Conservation (phyloP, 169 alveolate species). For the Plasmodium yoelii region DNA sequence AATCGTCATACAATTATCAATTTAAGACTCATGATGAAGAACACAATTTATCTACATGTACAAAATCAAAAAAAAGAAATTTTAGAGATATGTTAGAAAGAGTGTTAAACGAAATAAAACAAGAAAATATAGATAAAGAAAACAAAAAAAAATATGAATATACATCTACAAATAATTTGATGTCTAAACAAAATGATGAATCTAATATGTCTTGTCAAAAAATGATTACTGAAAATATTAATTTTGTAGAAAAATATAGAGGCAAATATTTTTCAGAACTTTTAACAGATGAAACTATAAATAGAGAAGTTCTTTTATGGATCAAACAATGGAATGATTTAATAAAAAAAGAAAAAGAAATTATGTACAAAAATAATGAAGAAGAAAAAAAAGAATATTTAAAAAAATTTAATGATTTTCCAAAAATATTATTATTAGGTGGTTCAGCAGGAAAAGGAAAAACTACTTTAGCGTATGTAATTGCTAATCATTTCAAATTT, state of each 20-base stretch:
- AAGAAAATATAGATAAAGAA: conserved; percentile 14
- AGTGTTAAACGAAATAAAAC: conserved; percentile 29
- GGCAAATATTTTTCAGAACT: conserved; percentile 84
- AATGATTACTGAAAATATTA: not conserved
- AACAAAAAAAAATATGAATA: not conserved
- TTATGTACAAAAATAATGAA: conserved; percentile 2
- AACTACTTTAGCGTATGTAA: conserved; percentile 92
- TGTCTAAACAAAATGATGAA: too few relatives aligned
- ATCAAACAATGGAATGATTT: conserved; percentile 73
- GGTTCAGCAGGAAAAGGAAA: conserved; percentile 98
- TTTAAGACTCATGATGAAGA: not conserved
- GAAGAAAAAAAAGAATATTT: conserved; percentile 8
- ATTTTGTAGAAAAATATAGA: conserved; percentile 77
- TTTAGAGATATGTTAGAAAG: conserved; percentile 34
- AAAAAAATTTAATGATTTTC: conserved; percentile 59
- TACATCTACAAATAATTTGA: not conserved
- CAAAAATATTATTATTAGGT: conserved; percentile 86
- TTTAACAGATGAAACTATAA: conserved; percentile 81
- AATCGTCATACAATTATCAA: not conserved
- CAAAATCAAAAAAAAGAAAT: not conserved
- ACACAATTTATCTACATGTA: too few relatives aligned
- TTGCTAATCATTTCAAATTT: conserved; percentile 93
- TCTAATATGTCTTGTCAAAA: not conserved
- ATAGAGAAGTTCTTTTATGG: conserved; percentile 81
- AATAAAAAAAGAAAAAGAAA: conserved; percentile 19